phyloP scores from a whole-genome alignment of 2,329 filamentous ascomycete species.

The Colletotrichum chlorophyti region DNA sequence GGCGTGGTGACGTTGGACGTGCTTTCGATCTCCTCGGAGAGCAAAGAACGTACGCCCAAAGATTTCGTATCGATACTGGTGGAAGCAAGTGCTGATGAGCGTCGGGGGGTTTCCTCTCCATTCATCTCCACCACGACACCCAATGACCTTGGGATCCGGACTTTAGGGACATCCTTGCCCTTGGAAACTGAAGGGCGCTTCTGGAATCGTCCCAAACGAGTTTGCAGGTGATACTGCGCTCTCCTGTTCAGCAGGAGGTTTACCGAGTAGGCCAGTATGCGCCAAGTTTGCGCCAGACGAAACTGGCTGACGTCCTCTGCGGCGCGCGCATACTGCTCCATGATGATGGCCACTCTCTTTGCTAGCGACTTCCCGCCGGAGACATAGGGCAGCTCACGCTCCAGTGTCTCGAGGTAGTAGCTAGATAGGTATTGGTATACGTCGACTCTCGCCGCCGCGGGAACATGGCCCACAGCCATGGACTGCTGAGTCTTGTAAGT shows the following conservation, averaged over 20 bases:
- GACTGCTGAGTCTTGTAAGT: constrained; percentile 65
- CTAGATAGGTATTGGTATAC: constrained; percentile 63
- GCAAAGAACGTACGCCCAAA: constrained; percentile 50
- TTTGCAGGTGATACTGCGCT: constrained; percentile 63
- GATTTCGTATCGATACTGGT: constrained; percentile 41
- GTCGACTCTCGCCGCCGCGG: constrained; percentile 55
- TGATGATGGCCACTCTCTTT: constrained; percentile 55
- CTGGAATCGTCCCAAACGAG: constrained; percentile 49
- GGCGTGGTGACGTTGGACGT: constrained; percentile 69
- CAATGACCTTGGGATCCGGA: constrained; percentile 34
- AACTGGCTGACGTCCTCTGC: constrained; percentile 64
- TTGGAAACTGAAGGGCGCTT: constrained; percentile 33
- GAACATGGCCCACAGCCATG: constrained; percentile 67
- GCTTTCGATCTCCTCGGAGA: constrained; percentile 65
- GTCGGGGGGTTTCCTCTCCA: constrained; percentile 47
- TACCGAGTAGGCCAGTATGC: constrained; percentile 64
- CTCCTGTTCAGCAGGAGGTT: constrained; percentile 59
- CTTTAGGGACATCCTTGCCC: constrained; percentile 38
- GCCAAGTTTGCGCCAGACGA: constrained; percentile 70
- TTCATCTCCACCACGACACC: constrained; percentile 33
- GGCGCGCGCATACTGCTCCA: constrained; percentile 64
- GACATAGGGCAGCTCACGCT: constrained; percentile 52
- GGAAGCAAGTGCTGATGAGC: constrained; percentile 34
- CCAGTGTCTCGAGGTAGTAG: constrained; percentile 62
- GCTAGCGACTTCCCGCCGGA: constrained; percentile 47